These are phyloP conservation scores for Amauroascus verrucosus DNA, from an alignment of 2,329 filamentous ascomycete genomes.

Conservation along the genomic window DNA sequence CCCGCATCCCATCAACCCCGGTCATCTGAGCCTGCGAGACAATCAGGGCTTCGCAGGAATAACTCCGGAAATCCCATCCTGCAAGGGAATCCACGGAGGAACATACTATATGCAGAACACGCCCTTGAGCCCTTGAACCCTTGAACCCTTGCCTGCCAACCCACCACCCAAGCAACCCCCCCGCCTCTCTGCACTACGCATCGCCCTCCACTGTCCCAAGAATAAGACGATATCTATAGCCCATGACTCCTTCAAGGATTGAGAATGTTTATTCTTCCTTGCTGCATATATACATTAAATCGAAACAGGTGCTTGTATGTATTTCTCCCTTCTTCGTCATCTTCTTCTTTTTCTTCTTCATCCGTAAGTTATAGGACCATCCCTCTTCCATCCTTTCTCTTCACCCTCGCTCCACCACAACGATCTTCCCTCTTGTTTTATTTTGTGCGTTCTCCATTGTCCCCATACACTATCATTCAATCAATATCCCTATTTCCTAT, in stretches of 20 bases:
- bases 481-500: not conserved
- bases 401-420: not conserved
- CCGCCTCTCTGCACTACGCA: not conserved
- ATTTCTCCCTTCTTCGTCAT: not conserved
- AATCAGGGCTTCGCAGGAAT: too few species aligned
- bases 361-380: too few species aligned
- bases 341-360: not conserved
- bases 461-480: not conserved
- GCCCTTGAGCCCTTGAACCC: not conserved
- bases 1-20: too few species aligned
- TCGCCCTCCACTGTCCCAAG: not conserved
- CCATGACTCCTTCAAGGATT: slow-evolving; percentile 1
- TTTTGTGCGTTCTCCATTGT: not conserved
- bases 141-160: not conserved
- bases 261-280: not conserved
- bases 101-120: not conserved
- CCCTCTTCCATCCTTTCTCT: not conserved
- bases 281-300: not conserved
- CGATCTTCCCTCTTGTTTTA: not conserved
- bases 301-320: not conserved
- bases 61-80: not conserved
- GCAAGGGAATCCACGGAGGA: not conserved
- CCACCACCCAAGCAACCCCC: not conserved
- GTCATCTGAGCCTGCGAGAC: too few species aligned
- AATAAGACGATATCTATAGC: slow-evolving; percentile 7